Conservation (phyloP, 2,329 filamentous ascomycete species). For the Fusarium sp. region DNA sequence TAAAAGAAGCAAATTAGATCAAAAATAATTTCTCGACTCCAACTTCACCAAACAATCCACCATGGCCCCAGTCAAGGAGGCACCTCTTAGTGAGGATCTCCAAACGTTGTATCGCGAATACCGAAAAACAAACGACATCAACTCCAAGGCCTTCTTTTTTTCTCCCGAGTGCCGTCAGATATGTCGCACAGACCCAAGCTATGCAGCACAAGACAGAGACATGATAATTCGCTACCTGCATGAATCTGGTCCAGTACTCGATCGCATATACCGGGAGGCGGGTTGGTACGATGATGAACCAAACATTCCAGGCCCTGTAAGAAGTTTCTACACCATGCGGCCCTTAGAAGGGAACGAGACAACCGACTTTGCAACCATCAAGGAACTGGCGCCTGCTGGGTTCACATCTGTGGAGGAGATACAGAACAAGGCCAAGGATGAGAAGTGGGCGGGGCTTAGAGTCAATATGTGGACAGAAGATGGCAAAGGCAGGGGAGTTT, state of each 20-base stretch:
- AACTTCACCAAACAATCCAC: too few species aligned
- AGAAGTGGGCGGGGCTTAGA: constrained; percentile 9
- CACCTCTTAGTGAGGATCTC: neutral
- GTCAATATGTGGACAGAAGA: constrained; percentile 27
- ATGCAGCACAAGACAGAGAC: neutral
- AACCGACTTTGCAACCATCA: neutral
- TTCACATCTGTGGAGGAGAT: neutral
- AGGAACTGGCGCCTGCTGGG: neutral
- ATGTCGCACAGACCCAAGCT: constrained; percentile 16
- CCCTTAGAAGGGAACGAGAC: neutral
- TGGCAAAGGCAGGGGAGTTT: neutral
- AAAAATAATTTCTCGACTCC: too few species aligned
- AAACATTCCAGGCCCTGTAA: neutral
- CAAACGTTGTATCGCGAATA: constrained; percentile 4
- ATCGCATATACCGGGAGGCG: neutral
- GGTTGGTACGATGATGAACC: neutral
- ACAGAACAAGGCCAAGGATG: fast-evolving
- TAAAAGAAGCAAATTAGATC: too few species aligned
- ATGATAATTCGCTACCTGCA: neutral
- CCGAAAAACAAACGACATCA: constrained; percentile 1
- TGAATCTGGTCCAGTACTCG: constrained; percentile 5
- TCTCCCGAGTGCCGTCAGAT: constrained; percentile 10
- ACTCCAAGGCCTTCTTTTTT: constrained; percentile 7
- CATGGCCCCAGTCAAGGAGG: neutral
- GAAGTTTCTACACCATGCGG: constrained; percentile 2